Evolutionary conservation across 352 stramenopile species (phyloP), one percentile per base, ranked within the genome.

Genomic region (Phytophthora citricola): DNA sequence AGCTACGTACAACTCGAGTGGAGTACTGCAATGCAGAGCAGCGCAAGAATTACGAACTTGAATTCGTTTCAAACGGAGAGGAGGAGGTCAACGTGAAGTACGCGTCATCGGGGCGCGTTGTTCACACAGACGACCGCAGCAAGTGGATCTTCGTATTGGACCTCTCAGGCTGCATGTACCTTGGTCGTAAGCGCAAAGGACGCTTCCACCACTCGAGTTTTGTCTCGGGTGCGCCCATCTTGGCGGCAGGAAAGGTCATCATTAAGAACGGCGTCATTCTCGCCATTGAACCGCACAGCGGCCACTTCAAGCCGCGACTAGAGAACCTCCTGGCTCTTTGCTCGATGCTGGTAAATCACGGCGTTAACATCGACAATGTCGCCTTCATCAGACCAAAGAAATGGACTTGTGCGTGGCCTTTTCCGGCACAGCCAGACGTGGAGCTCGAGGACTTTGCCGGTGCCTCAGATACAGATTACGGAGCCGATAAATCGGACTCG

Each of bases 71-170:
- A 3, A 34, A 56, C 10, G 14, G 20, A 55, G 55, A 63, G 10
- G 39, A 49, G 0, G 32, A 31, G 5, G 31, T 73, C 4, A 55
- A 31, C 14, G 67, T 84, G 17, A 41, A 69, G 15, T 92, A 85
- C 47, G 72, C 62, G 7, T 47, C 56, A 11, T 83, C 78, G 10
- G 62, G 62, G 14, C 17, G 60, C 8, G 44, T 75, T 5, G 78
- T 88, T 34, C 66, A 90, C 27, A 92, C 84, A 2, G 84, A 92
- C 64, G 63, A 75, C 48, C 60, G 62, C 32, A 89, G 76, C 52
- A 93, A 93, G 53, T 91, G 83, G 82, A 93, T 93, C 64, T 93
- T 93, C 52, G 84, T 93, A n/a, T 47, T 93, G 40, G 76, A 78
- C 39, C 45, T 78, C 9, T 36, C 39, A 3, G 70, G 76, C 1